Conservation (phyloP, 2,329 filamentous ascomycete genomes). For the Alternaria gansuensis region DNA sequence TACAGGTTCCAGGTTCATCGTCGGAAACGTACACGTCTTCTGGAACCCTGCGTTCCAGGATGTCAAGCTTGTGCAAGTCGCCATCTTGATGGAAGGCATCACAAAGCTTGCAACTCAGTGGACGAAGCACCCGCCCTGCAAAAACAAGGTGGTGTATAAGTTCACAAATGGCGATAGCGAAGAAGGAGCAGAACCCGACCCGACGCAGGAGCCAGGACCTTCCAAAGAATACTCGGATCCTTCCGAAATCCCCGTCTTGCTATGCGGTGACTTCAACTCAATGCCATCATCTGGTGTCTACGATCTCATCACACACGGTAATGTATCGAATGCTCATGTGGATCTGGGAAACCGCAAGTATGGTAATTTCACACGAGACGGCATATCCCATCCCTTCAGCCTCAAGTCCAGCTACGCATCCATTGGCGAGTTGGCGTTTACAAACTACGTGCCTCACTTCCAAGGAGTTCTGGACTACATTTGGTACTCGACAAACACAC, state of each 20-base stretch:
- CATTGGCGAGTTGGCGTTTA: conserved; percentile 88
- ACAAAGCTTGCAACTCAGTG: conserved; percentile 87
- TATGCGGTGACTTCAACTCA: conserved; percentile 98
- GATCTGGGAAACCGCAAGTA: conserved; percentile 86
- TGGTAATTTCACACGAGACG: conserved; percentile 89
- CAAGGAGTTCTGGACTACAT: conserved; percentile 94
- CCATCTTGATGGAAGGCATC: conserved; percentile 92
- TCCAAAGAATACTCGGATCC: conserved; percentile 87
- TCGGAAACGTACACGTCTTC: conserved; percentile 92
- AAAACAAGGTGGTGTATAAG: conserved; percentile 73
- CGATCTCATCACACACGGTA: conserved; percentile 84
- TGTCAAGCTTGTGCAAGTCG: conserved; percentile 95
- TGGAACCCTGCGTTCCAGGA: conserved; percentile 93
- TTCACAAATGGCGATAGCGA: conserved; percentile 59
- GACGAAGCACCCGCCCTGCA: conserved; percentile 78
- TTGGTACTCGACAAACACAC: conserved; percentile 92
- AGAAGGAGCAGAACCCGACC: conserved; percentile 62
- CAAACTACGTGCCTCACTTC: conserved; percentile 96
- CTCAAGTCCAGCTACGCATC: conserved; percentile 88
- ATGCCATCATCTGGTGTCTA: conserved; percentile 87
- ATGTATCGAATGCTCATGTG: conserved; percentile 77
- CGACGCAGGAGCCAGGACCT: conserved; percentile 72
- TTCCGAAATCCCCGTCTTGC: conserved; percentile 86
- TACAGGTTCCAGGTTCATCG: conserved; percentile 89
- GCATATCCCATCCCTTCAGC: conserved; percentile 93